These are phyloP conservation scores for Papiliotrema laurentii DNA, from an alignment of 1,284 basidiomycete genomes.

Conservation along the genomic window DNA sequence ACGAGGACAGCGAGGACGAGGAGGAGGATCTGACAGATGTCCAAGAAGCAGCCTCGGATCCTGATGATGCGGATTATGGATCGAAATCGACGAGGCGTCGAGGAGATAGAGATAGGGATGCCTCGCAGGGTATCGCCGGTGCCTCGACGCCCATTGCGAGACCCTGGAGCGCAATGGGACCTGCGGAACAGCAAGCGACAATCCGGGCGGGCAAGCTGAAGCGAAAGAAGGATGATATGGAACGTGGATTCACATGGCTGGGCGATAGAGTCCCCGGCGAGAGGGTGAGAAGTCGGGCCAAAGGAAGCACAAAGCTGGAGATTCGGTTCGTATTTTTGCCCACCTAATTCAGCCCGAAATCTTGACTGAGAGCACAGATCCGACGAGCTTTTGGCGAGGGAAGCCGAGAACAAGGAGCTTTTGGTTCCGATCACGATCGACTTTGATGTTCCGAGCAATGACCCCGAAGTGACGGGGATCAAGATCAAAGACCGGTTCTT, in stretches of 20 bases:
- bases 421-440: slow-evolving; percentile 92
- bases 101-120: slow-evolving; percentile 14
- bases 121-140: background rate
- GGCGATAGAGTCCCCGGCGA: slow-evolving; percentile 77
- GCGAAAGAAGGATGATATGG: slow-evolving; percentile 42
- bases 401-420: slow-evolving; percentile 62
- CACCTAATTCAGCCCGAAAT: no score
- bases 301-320: slow-evolving; percentile 62
- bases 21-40: slow-evolving; percentile 54
- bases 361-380: slow-evolving; percentile 51
- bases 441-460: slow-evolving; percentile 69
- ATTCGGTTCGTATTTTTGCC: no score
- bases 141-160: background rate
- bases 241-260: slow-evolving; percentile 77
- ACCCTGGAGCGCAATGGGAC: background rate
- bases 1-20: slow-evolving; percentile 55
- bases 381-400: slow-evolving; percentile 60
- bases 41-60: slow-evolving; percentile 41
- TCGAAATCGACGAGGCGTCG: no score
- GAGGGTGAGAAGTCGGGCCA: slow-evolving; percentile 63
- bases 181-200: slow-evolving; percentile 17
- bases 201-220: slow-evolving; percentile 46
- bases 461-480: slow-evolving; percentile 48
- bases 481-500: slow-evolving; percentile 91
- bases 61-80: slow-evolving; percentile 36